These are phyloP conservation scores for Rhinocladiella mackenziei DNA, from an alignment of 2,329 filamentous ascomycete species.

Conservation along the genomic window DNA sequence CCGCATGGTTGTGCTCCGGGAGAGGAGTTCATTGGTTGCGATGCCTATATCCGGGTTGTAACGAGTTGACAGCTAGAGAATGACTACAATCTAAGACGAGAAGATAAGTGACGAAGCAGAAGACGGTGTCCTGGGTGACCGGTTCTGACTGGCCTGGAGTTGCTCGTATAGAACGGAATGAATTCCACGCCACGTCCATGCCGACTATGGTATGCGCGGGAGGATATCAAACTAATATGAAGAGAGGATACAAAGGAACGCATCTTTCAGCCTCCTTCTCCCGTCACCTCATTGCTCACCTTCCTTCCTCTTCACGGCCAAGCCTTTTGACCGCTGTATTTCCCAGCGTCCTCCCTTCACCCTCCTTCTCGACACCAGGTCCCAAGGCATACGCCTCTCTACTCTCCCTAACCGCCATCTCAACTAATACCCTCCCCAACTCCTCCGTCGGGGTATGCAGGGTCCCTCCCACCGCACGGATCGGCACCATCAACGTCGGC, in stretches of 20 bases:
- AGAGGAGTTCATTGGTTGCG: no score
- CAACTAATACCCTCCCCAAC: slow-evolving; percentile 47
- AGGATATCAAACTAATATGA: no score
- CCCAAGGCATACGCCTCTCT: slow-evolving; percentile 9
- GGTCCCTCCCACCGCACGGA: slow-evolving; percentile 3
- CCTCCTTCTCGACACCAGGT: slow-evolving; percentile 8
- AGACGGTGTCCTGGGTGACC: no score
- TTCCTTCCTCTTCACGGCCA: slow-evolving; percentile 5
- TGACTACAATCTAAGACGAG: no score
- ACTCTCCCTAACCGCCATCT: slow-evolving; percentile 47
- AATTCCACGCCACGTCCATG: no score
- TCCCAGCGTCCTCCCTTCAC: slow-evolving; percentile 17
- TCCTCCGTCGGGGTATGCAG: slow-evolving; percentile 39
- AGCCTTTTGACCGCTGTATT: slow-evolving; percentile 19
- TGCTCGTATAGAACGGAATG: no score
- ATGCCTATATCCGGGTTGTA: no score
- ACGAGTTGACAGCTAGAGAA: no score
- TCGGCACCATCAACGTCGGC: slow-evolving; percentile 26
- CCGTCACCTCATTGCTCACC: not conserved
- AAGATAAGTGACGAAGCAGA: no score
- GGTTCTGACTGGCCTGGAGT: no score
- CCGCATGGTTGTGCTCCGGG: not conserved
- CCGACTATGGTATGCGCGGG: no score
- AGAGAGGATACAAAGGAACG: not conserved
- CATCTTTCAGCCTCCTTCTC: no score